Evolutionary conservation across 257 asterid genomes (phyloP).

Genomic region (Scutellaria baicalensis): DNA sequence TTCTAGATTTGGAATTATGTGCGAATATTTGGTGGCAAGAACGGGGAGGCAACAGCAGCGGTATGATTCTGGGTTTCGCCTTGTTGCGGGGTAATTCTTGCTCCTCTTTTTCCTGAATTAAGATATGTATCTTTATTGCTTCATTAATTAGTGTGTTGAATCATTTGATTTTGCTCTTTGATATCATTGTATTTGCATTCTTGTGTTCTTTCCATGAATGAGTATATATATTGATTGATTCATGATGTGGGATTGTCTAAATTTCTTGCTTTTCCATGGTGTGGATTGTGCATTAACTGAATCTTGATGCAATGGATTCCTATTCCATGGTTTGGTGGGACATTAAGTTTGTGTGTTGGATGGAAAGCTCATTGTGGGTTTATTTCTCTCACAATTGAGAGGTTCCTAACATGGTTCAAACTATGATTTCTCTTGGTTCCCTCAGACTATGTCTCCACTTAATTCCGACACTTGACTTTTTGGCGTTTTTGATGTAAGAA

Average conservation of each 20-base stretch:
- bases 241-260: neutral
- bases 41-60: conserved; percentile 41
- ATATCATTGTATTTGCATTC: neutral
- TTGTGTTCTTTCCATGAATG: neutral
- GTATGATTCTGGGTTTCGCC: conserved; percentile 38
- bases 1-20: conserved; percentile 11
- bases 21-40: conserved; percentile 33
- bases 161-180: neutral
- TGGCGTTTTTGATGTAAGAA: neutral
- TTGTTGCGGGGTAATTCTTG: conserved; percentile 29
- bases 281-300: neutral
- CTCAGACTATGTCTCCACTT: neutral
- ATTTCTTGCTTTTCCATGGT: neutral
- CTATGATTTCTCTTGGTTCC: neutral
- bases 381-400: neutral
- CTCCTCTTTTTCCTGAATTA: neutral
- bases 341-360: neutral
- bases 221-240: neutral
- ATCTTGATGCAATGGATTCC: neutral
- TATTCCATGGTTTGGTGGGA: neutral
- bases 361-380: neutral
- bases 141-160: neutral
- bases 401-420: neutral
- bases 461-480: neutral
- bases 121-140: neutral